Percentiles rank a stretch among this genome's conserved stretches.
These are phyloP conservation scores for Aureobasidium musti DNA, from an alignment of 2,329 filamentous ascomycete genomes.

Conservation along the genomic window DNA sequence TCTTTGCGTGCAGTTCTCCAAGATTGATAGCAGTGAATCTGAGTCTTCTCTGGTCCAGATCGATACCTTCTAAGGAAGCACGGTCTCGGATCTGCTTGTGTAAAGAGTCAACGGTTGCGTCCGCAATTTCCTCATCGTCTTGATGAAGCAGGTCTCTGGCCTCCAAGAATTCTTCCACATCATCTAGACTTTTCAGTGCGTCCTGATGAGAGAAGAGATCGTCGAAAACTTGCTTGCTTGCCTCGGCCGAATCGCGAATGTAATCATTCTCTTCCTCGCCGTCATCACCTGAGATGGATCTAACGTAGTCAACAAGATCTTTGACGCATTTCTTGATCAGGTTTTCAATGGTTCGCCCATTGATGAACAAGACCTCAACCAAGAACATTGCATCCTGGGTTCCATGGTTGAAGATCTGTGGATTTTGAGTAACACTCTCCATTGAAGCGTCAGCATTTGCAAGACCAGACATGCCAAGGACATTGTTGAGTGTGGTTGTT, in stretches of 20 bases:
- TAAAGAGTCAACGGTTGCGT: neutral
- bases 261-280: neutral
- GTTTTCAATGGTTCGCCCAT: neutral
- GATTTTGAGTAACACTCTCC: slow-evolving; percentile 11
- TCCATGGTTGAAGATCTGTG: slow-evolving; percentile 4
- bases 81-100: neutral
- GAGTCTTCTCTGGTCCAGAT: neutral
- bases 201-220: neutral
- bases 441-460: neutral
- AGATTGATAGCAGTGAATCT: neutral
- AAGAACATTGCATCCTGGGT: neutral
- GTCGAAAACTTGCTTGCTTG: neutral
- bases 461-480: neutral
- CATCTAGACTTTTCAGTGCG: neutral
- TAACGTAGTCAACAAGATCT: neutral
- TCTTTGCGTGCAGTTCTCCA: neutral
- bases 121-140: neutral
- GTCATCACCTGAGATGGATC: neutral
- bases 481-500: slow-evolving; percentile 1
- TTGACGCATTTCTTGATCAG: neutral
- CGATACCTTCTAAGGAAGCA: neutral
- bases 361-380: neutral
- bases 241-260: neutral
- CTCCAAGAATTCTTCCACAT: neutral
- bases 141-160: neutral